A percentile compares a stretch with the other conserved stretches of the same genome.
phyloP scores from a whole-genome alignment of 306 rosid genomes.

The cucumber (Cucumis sativus) region DNA sequence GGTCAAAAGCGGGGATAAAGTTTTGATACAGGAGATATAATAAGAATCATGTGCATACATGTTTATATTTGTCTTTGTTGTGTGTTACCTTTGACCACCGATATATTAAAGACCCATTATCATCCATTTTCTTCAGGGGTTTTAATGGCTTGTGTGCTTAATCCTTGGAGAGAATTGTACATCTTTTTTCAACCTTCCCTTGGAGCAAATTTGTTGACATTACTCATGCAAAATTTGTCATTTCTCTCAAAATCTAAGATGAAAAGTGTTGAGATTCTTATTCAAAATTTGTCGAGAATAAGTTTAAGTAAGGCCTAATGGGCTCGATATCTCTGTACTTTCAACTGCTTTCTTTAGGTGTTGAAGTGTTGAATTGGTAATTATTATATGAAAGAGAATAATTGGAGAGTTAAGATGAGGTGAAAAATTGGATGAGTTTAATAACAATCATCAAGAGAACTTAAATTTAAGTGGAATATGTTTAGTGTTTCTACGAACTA shows the following conservation, averaged over 20 bases:
- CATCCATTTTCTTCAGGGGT: neutral
- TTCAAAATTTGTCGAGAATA: neutral
- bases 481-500: neutral
- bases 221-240: too few species aligned
- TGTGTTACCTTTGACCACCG: neutral
- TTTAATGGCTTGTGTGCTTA: neutral
- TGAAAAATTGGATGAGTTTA: too few species aligned
- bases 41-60: constrained; percentile 1
- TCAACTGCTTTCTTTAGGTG: too few species aligned
- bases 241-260: too few species aligned
- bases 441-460: neutral
- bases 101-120: constrained; percentile 1
- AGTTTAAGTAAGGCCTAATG: too few species aligned
- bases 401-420: too few species aligned
- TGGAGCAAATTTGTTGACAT: neutral
- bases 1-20: constrained; percentile 26
- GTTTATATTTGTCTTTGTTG: neutral
- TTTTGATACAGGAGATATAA: constrained; percentile 57
- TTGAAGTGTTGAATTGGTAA: too few species aligned
- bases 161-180: neutral
- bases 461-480: neutral
- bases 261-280: too few species aligned
- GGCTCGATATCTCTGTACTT: too few species aligned
- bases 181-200: neutral
- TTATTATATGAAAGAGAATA: too few species aligned